These are phyloP conservation scores for Rauvolfia tetraphylla DNA, from an alignment of 257 asterid species.

Conservation along the genomic window DNA sequence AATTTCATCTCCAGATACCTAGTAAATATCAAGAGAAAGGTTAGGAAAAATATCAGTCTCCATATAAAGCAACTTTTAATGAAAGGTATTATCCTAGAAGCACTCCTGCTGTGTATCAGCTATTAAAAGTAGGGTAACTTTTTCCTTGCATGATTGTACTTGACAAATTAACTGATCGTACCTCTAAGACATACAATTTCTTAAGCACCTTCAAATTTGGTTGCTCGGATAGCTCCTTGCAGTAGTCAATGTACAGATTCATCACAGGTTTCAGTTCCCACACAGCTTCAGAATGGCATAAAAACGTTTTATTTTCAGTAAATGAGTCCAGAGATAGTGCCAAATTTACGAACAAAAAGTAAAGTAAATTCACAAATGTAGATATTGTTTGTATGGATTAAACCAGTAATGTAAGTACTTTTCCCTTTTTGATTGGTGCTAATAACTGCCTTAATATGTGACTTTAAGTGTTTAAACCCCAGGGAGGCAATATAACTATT, in stretches of 20 bases:
- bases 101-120: background rate
- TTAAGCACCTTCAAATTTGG: constrained; percentile 66
- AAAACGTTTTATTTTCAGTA: background rate
- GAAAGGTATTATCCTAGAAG: background rate
- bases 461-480: background rate
- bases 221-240: constrained; percentile 57
- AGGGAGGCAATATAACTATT: background rate
- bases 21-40: constrained; percentile 15
- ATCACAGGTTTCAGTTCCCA: constrained; percentile 76
- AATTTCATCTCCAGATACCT: constrained; percentile 89
- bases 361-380: too few species aligned
- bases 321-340: background rate
- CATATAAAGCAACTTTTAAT: background rate
- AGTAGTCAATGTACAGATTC: constrained; percentile 74
- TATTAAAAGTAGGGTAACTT: background rate
- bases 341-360: background rate
- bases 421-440: too few species aligned
- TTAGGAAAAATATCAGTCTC: background rate
- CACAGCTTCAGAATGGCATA: constrained; percentile 34
- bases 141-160: background rate
- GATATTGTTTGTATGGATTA: too few species aligned
- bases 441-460: background rate
- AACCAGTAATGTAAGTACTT: too few species aligned
- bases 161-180: constrained; percentile 19
- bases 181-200: constrained; percentile 78